Evolutionary conservation across 495 filamentous ascomycete genomes (phyloP).

Genomic region (Aspergillus mulundensis): DNA sequence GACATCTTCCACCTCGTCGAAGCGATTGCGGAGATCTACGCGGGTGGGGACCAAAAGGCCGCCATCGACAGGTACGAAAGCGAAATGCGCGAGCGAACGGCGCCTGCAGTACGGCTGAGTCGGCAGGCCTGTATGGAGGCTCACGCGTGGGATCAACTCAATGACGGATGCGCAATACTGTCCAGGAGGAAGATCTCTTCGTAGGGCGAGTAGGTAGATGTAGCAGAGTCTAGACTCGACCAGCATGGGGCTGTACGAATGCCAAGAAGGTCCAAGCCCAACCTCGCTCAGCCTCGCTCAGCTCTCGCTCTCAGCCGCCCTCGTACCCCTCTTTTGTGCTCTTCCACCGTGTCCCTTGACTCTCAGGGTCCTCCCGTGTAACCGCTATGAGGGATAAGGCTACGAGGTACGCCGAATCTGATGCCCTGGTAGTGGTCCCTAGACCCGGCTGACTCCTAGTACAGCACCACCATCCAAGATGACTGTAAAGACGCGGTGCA

Average conservation of each 20-base stretch:
- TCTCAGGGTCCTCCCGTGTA: background rate
- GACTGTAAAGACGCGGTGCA: background rate
- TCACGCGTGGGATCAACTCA: conserved; percentile 45
- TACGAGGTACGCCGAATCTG: background rate
- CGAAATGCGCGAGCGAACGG: conserved; percentile 45
- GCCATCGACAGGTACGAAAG: conserved; percentile 50
- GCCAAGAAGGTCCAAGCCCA: background rate
- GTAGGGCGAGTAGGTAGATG: no score
- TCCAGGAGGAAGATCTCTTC: conserved; percentile 13
- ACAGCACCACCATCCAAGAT: background rate
- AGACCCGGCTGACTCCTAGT: background rate
- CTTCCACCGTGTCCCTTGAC: background rate
- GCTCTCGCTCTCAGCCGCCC: background rate
- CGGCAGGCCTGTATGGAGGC: conserved; percentile 58
- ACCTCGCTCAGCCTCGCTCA: no score
- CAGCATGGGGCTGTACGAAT: no score
- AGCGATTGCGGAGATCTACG: conserved; percentile 19
- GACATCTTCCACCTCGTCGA: conserved; percentile 34
- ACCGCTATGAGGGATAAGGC: background rate
- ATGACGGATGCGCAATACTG: conserved; percentile 27
- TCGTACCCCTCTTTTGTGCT: background rate
- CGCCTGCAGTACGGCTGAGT: conserved; percentile 51
- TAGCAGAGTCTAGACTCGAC: no score
- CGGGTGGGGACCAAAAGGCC: conserved; percentile 15
- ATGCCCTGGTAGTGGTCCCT: no score